phyloP scores from a whole-genome alignment of 1,284 basidiomycete genomes.

The Ustilago xerochloae region DNA sequence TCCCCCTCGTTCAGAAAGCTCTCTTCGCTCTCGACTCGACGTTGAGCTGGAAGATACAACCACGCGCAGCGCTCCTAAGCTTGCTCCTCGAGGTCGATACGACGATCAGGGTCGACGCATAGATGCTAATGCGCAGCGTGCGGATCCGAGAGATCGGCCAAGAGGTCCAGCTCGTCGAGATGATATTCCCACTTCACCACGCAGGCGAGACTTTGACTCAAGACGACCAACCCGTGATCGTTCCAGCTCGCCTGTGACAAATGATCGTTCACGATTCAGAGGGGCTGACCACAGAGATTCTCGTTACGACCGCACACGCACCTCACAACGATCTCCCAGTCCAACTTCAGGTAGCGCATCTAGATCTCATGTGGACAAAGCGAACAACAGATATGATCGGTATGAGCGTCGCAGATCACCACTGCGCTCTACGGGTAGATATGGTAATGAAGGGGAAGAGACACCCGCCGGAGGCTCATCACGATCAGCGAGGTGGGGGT shows the following conservation, averaged over 20 bases:
- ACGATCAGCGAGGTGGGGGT: slow-evolving; percentile 14
- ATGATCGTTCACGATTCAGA: slow-evolving; percentile 3
- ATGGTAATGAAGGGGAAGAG: slow-evolving; percentile 1
- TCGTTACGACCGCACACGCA: slow-evolving; percentile 16
- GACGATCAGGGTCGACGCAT: slow-evolving; percentile 34
- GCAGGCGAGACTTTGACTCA: slow-evolving; percentile 7
- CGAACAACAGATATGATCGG: slow-evolving; percentile 8
- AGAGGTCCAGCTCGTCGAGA: slow-evolving; percentile 3
- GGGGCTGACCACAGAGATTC: slow-evolving; percentile 12
- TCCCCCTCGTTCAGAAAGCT: slow-evolving; percentile 10
- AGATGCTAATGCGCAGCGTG: slow-evolving; percentile 9
- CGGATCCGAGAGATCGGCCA: slow-evolving; percentile 4
- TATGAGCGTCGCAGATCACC: slow-evolving; percentile 25
- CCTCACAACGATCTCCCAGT: slow-evolving; percentile 23
- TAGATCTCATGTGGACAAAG: not conserved
- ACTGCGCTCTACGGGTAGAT: slow-evolving; percentile 1
- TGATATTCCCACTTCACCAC: slow-evolving; percentile 21
- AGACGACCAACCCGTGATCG: slow-evolving; percentile 14
- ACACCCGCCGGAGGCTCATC: not conserved
- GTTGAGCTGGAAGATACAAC: slow-evolving; percentile 5
- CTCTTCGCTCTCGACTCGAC: slow-evolving; percentile 21
- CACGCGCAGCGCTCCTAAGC: slow-evolving; percentile 10
- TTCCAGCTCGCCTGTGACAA: slow-evolving; percentile 12
- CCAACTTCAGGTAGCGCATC: slow-evolving; percentile 5
- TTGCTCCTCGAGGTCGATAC: slow-evolving; percentile 36